A percentile compares a stretch with the other conserved stretches of the same genome.
phyloP scores from a whole-genome alignment of 2,329 filamentous ascomycete genomes.

The Diaporthe velutina region DNA sequence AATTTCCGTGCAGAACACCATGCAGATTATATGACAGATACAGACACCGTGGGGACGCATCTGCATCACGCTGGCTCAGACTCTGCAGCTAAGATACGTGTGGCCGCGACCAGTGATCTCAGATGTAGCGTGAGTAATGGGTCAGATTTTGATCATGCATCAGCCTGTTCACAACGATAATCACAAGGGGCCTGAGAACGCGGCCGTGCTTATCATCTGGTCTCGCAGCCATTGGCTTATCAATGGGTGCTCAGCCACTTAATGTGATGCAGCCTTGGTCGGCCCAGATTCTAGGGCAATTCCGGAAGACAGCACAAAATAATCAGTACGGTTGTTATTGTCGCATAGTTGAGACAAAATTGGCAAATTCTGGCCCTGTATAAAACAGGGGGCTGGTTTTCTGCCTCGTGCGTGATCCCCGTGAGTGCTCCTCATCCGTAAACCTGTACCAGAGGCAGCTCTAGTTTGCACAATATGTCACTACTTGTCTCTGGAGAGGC shows the following conservation, averaged over 20 bases:
- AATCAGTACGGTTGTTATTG: too few relatives aligned
- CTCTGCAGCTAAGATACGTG: background rate
- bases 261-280: background rate
- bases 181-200: rapidly evolving
- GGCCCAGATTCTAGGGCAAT: background rate
- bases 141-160: background rate
- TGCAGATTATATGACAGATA: too few relatives aligned
- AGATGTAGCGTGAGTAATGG: background rate
- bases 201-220: background rate
- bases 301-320: background rate
- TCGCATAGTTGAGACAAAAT: background rate
- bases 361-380: too few relatives aligned
- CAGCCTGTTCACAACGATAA: background rate
- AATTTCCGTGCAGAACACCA: background rate
- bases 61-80: background rate
- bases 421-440: background rate
- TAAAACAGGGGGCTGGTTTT: background rate
- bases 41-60: too few relatives aligned
- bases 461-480: background rate
- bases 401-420: background rate
- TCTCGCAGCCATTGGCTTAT: background rate
- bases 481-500: background rate
- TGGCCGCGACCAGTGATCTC: background rate
- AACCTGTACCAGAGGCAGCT: background rate
- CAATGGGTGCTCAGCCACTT: background rate